Base-by-base conservation (phyloP, 106 monocot genomes). In the Dioscorea zingiberensis region DNA sequence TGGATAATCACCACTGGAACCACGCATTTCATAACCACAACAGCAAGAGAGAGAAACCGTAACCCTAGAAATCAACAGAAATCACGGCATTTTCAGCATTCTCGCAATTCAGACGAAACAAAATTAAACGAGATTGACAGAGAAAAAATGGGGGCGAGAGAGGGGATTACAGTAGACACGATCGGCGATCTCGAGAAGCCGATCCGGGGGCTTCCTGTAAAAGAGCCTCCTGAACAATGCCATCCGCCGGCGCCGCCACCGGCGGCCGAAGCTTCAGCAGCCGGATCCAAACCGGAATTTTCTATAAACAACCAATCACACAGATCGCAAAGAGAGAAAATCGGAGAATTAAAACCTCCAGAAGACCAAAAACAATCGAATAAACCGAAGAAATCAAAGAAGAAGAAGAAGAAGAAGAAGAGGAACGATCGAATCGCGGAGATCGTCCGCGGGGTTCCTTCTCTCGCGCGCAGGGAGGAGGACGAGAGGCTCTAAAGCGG, bases 211-310 rank as follows among this genome's bases (percentile, higher is more conserved):
- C 71, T 94, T 98, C 73, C 89, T 59, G 63, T 89, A 93, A 66
- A 98, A 98, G 16, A 98, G 77, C 79, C 97, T 84, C 79, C 92
- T 71, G 78, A 98, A 93, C 44, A 98, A 84, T 65, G 92, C 92
- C 97, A 98, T 92, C 79, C 75, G 81, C 68, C 74, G 76, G 78
- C 83, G 70, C 68, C 73, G 60, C 70, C 78, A 64, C 74, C 69
- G 79, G 76, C 79, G 72, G 69, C 78, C 69, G 73, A 70, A 67
- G 76, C 69, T 69, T 61, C 69, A 71, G 18, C 66, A 29, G 25
- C 55, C 58, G 21, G 63, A 54, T 72, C 74, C 72, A 45, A 56
- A 60, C 66, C 67, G 0, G n/a, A n/a, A 32, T 27, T 14, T 55
- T 45, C 32, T 54, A 32, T 7, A 47, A n/a, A 19, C 47, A 16